These are phyloP conservation scores for Purpureocillium takamizusanense DNA, from an alignment of 2,329 filamentous ascomycete genomes.

Conservation along the genomic window DNA sequence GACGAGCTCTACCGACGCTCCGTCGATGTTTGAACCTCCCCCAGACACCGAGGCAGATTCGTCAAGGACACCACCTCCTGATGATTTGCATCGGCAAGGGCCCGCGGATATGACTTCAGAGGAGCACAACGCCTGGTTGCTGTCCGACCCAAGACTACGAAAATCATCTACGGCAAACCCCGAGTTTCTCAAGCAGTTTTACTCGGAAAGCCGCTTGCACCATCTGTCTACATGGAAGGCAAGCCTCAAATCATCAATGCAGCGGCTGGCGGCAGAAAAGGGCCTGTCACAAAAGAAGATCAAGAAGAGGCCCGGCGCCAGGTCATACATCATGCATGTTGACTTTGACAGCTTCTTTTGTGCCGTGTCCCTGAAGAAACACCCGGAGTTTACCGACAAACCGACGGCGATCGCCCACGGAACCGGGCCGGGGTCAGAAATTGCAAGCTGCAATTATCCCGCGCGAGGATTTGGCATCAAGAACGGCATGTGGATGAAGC, in stretches of 20 bases:
- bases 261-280: slow-evolving; percentile 68
- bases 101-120: slow-evolving; percentile 73
- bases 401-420: slow-evolving; percentile 88
- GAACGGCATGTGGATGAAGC: slow-evolving; percentile 99
- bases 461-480: slow-evolving; percentile 80
- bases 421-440: slow-evolving; percentile 77
- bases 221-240: slow-evolving; percentile 97
- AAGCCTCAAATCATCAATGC: slow-evolving; percentile 81
- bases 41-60: background rate
- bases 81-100: slow-evolving; percentile 4
- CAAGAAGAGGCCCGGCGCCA: slow-evolving; percentile 49
- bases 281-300: slow-evolving; percentile 30
- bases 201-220: slow-evolving; percentile 88
- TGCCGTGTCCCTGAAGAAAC: slow-evolving; percentile 72
- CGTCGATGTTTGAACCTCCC: background rate
- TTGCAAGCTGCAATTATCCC: slow-evolving; percentile 94
- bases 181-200: slow-evolving; percentile 88
- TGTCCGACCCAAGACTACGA: slow-evolving; percentile 75
- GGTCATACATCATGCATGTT: slow-evolving; percentile 85
- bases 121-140: slow-evolving; percentile 79
- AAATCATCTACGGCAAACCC: slow-evolving; percentile 90
- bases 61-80: background rate
- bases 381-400: slow-evolving; percentile 66
- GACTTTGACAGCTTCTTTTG: slow-evolving; percentile 99
- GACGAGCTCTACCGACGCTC: background rate